Evolutionary conservation across 2,329 filamentous ascomycete species (phyloP).

Genomic region (Cercospora sp.): DNA sequence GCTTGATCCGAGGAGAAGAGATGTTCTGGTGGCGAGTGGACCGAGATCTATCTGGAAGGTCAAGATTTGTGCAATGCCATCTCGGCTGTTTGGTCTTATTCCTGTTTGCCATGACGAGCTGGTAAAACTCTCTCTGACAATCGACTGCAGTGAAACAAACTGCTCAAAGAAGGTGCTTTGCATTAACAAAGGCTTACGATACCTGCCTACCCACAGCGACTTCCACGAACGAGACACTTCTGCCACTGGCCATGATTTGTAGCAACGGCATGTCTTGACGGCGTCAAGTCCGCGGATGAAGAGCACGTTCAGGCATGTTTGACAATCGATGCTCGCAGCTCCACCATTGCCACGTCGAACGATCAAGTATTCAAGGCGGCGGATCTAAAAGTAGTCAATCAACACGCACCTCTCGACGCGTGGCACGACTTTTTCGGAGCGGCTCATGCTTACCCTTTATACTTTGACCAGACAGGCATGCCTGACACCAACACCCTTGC

Average conservation of each 20-base stretch:
- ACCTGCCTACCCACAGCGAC: not conserved
- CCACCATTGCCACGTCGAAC: not conserved
- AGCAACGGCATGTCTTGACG: not conserved
- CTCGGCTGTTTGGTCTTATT: not conserved
- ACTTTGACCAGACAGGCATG: not conserved
- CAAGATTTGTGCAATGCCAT: not conserved
- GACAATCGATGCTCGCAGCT: not conserved
- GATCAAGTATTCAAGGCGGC: not conserved
- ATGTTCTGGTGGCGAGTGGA: not conserved
- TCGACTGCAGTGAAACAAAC: not conserved
- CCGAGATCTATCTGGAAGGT: not conserved
- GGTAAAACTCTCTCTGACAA: not conserved
- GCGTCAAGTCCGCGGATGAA: not conserved
- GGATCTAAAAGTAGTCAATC: not conserved
- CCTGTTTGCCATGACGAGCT: not conserved
- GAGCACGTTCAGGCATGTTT: not conserved
- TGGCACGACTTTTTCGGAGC: not conserved
- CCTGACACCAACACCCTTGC: constrained; percentile 1
- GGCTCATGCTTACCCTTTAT: not conserved
- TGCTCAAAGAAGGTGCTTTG: not conserved
- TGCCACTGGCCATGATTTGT: not conserved
- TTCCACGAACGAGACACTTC: not conserved
- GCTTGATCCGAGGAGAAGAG: not conserved
- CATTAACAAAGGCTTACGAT: not conserved
- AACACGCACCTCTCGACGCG: not conserved